Percentiles rank a stretch among this genome's conserved stretches.
Conservation (phyloP, 2,329 filamentous ascomycete genomes). For the Clarireedia hainanense region DNA sequence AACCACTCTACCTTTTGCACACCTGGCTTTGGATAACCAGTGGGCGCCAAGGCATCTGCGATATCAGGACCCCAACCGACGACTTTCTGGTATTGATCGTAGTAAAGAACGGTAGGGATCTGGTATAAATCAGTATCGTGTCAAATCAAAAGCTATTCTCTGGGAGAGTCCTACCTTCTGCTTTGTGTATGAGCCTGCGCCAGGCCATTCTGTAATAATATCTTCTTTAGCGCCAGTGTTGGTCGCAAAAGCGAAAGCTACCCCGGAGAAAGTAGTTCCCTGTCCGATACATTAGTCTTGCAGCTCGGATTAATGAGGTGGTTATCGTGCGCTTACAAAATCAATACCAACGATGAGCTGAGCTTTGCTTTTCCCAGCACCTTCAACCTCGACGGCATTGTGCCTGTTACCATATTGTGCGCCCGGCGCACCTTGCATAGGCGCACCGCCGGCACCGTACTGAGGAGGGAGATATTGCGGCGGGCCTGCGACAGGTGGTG, state of each 20-base stretch:
- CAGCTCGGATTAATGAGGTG: slow-evolving; percentile 3
- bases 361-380: slow-evolving; percentile 82
- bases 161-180: slow-evolving; percentile 65
- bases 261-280: slow-evolving; percentile 97
- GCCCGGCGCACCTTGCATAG: slow-evolving; percentile 19
- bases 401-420: slow-evolving; percentile 29
- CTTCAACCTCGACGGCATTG: slow-evolving; percentile 68
- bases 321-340: slow-evolving; percentile 60
- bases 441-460: slow-evolving; percentile 22
- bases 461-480: slow-evolving; percentile 28
- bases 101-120: slow-evolving; percentile 99
- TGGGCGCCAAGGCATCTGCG: slow-evolving; percentile 89
- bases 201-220: slow-evolving; percentile 98
- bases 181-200: slow-evolving; percentile 94
- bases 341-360: slow-evolving; percentile 98
- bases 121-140: slow-evolving; percentile 32
- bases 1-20: slow-evolving; percentile 99
- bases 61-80: slow-evolving; percentile 99
- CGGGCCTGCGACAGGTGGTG: slow-evolving; percentile 25
- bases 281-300: slow-evolving; percentile 32
- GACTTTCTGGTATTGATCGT: slow-evolving; percentile 98
- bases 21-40: slow-evolving; percentile 93
- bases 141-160: neutral
- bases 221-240: slow-evolving; percentile 98
- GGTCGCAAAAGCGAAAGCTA: slow-evolving; percentile 87